Base-by-base conservation (phyloP, 805 yeast species). In the Cyberlindnera saturnus region DNA sequence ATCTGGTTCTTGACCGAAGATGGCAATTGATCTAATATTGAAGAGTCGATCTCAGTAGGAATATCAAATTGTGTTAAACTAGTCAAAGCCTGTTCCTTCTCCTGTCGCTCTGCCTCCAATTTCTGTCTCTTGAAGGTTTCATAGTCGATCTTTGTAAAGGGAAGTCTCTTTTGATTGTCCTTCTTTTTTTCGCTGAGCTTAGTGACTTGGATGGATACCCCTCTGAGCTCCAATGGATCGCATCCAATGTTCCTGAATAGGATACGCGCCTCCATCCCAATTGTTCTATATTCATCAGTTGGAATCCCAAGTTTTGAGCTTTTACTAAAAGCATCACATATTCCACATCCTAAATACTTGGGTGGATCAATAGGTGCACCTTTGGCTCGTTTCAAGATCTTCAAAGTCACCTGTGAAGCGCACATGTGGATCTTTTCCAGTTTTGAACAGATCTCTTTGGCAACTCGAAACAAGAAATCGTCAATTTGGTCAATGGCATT, bases 281-380 rank as follows among this genome's bases (percentile, higher is more conserved):
- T 59, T n/a, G 77, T 55, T 1, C 87, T 86, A 52, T 69, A 50
- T 42, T 77, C 82, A 52, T 75, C 69, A 2, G 89, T 78, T 3
- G 82, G 71, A 1, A 75, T 59, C 0, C 89, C 88, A 13, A 91
- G 56, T 30, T 68, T 68, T 3, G 82, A 65, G 10, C 82, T 68
- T 50, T 79, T 80, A 35, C 81, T 77, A 11, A 73, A 63, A 30
- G 81, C 66, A 40, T 81, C 87, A 61, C 96, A 87, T 13, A 59
- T 59, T 0, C 99, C 98, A 79, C 84, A 78, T 0, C 99, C 99
- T 55, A 93, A 49, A 60, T 67, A 82, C 56, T 91, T 93, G 1
- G 84, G 74, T 0, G 97, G 86, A 16, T 78, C 77, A 2, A 82
- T 59, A 0, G 95, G 90, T 0, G 95, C 95, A 44, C 69, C 72